Conservation (phyloP, 176 grass and related monocot species). For the Ampelocalamus luodianensis region DNA sequence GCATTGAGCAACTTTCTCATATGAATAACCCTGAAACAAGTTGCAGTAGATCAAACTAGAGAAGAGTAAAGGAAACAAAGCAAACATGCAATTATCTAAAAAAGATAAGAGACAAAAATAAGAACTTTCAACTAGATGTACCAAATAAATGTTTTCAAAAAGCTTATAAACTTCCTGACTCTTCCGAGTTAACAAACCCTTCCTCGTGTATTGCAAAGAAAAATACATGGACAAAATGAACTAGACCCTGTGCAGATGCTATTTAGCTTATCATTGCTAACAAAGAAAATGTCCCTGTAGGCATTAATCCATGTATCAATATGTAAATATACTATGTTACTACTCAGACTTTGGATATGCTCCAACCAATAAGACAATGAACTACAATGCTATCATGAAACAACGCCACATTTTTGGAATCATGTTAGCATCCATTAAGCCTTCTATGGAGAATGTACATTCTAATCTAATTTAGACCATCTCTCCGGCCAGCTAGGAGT, state of each 20-base stretch:
- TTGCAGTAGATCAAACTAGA: slow-evolving; percentile 11
- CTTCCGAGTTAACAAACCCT: neutral
- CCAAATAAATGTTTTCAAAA: neutral
- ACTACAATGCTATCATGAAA: neutral
- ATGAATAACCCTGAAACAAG: slow-evolving; percentile 63
- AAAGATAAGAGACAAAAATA: neutral
- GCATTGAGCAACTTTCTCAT: slow-evolving; percentile 82
- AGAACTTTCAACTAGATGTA: slow-evolving; percentile 8
- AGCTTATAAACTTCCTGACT: neutral
- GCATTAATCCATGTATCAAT: slow-evolving; percentile 1
- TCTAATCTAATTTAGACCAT: slow-evolving; percentile 1
- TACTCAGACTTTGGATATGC: neutral
- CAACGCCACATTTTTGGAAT: neutral
- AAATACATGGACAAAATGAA: slow-evolving; percentile 5
- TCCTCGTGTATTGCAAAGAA: neutral
- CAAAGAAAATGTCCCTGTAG: neutral
- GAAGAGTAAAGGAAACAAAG: slow-evolving; percentile 15
- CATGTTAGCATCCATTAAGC: neutral
- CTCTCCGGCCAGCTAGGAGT: neutral
- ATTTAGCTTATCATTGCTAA: neutral
- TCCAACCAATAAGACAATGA: neutral
- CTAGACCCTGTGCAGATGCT: neutral
- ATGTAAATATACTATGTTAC: neutral
- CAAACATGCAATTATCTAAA: neutral
- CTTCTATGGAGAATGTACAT: neutral